Evolutionary conservation across 2,329 filamentous ascomycete genomes (phyloP), one percentile per base, ranked within the genome.

Genomic region (Curvularia spicifera): DNA sequence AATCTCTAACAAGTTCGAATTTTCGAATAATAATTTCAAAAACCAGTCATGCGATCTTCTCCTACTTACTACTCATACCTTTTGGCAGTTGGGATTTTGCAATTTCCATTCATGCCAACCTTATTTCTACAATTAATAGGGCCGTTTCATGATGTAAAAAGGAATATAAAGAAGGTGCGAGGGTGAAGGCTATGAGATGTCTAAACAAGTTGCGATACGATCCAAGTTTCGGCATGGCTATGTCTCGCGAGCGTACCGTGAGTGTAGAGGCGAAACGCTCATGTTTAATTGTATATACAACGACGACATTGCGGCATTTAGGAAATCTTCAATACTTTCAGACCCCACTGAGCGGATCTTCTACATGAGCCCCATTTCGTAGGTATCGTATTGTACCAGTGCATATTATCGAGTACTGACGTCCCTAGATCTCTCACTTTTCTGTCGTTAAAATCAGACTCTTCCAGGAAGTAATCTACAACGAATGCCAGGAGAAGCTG

Each of bases 401-500:
- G 5, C 22, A 20, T 37, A 15, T 20, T 10, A n/a, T 24, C 8
- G 15, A 1, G 5, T 22, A 6, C 22, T 50, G 22, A 50, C 10
- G 10, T 35, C 3, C 7, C 18, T 12, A 71, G 67, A 3, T 67
- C 71, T 4, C 60, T 74, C 7, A 64, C 65, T 71, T 68, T 2
- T 66, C 65, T 3, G 63, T 71, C 24, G 68, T 71, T 43, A 71
- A 68, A 9, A 68, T 70, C 3, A 69, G 61, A 43, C 13, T 13
- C 64, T 72, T 6, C 51, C 57, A 62, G 20, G 18, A 12, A 22
- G 12, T 24, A 10, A 20, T 20, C 12, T 13, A 12, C 33, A 20
- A 6, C 37, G 2, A 12, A 2, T 9, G 28, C 18, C 26, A n/a
- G 20, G 40, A 20, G 48, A 1, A 28, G 28, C 13, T 15, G 49